Base-by-base conservation (phyloP, 257 asterid species). In the Fraxinus americana region DNA sequence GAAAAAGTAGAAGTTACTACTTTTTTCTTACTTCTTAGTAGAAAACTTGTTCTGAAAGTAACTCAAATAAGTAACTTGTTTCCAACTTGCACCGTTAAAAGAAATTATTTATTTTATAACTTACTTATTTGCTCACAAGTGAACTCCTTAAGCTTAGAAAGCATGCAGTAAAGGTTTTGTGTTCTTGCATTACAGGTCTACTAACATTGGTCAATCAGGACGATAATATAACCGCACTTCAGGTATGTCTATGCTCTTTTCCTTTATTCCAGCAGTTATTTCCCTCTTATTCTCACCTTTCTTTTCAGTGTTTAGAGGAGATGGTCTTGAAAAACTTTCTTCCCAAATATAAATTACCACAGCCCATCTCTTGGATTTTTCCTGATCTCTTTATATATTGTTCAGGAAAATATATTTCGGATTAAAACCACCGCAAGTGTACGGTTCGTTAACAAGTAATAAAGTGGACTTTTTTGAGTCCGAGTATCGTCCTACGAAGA, bases 151-250 rank as follows among this genome's bases (percentile, higher is more conserved):
- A 17, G 63, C 63, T 52, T 17, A 52, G 25, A 25, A 61, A 19
- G 48, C 72, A 41, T 39, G 9, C 30, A 10, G 34, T 73, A 32
- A 54, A 48, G 14, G 7, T 61, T 13, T 19, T 34, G 72, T 30
- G 41, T 73, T 39, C 45, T 39, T 39, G 45, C 11, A 39, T 39
- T 32, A 76, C 85, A 95, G 99, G 99, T 75, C 84, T 95, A 73
- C 86, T 93, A 75, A 95, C 99, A 34, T 77, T 95, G 79, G 97
- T 95, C 77, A 95, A 95, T 91, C 99, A 95, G 74, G 99, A 95
- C 80, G 96, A 90, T 45, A 90, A 85, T 78, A 91, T 90, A 67
- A 89, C 94, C 39, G 98, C 99, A 65, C 90, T 95, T 74, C 92
- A 93, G 91, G 97, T 91, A 67, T 11, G 4, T 43, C 67, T 4